A percentile compares a stretch with the other conserved stretches of the same genome.
These are phyloP conservation scores for Nothophytophthora sp. DNA, from an alignment of 352 stramenopile genomes.

Conservation along the genomic window DNA sequence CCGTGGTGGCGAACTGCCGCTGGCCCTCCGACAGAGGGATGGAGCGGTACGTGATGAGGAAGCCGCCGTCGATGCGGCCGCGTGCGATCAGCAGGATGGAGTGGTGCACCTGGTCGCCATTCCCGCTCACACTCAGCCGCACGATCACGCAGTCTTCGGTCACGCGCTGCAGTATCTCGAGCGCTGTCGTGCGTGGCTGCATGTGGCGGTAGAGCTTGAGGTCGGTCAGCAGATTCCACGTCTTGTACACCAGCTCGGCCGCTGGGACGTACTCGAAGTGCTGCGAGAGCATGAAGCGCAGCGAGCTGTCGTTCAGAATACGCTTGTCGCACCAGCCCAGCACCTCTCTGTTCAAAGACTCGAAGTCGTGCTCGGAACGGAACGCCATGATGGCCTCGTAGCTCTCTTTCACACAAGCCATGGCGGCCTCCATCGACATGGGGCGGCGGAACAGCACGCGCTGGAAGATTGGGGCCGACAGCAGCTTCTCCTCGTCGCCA, in stretches of 20 bases:
- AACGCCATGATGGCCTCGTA: constrained; percentile 69
- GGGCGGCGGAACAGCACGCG: constrained; percentile 43
- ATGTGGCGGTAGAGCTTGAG: constrained; percentile 54
- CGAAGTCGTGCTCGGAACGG: constrained; percentile 37
- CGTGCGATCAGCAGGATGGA: constrained; percentile 62
- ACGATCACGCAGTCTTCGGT: constrained; percentile 66
- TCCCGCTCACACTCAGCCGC: constrained; percentile 39
- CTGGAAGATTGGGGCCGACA: constrained; percentile 47
- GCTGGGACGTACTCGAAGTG: constrained; percentile 44
- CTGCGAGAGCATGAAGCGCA: constrained; percentile 72
- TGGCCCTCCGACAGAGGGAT: constrained; percentile 52
- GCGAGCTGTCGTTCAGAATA: constrained; percentile 30
- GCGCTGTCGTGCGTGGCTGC: constrained; percentile 53
- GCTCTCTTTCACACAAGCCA: constrained; percentile 49
- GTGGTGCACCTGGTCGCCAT: constrained; percentile 37
- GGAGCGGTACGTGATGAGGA: constrained; percentile 68
- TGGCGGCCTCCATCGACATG: constrained; percentile 37
- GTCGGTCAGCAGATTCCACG: constrained; percentile 62
- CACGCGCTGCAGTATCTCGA: constrained; percentile 58
- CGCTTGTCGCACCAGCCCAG: constrained; percentile 59
- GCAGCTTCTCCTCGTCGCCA: constrained; percentile 12
- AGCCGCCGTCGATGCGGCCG: constrained; percentile 60
- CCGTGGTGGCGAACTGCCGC: constrained; percentile 38
- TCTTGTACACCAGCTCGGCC: constrained; percentile 66
- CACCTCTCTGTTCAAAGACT: constrained; percentile 43